phyloP scores from a whole-genome alignment of 2,329 filamentous ascomycete species.

The Sclerotinia nivalis region DNA sequence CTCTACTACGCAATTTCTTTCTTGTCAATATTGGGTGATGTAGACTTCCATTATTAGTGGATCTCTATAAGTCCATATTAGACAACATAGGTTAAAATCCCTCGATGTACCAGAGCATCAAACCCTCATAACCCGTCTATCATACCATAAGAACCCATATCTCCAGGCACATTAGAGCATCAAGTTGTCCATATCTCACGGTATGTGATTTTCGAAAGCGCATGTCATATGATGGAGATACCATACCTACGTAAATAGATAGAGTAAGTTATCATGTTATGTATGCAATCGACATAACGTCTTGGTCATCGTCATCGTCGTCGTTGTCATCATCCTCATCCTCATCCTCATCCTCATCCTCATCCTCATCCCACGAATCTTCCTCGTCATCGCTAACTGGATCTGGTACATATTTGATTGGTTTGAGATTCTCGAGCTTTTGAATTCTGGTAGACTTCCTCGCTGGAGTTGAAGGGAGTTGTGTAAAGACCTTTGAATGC shows the following conservation, averaged over 20 bases:
- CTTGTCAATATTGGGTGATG: background rate
- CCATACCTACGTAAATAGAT: background rate
- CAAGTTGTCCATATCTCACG: background rate
- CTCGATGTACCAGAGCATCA: constrained; percentile 1
- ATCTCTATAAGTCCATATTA: background rate
- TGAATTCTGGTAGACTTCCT: constrained; percentile 14
- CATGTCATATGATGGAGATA: background rate
- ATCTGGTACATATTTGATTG: constrained; percentile 15
- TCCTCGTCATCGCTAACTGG: constrained; percentile 14
- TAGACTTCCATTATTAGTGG: background rate
- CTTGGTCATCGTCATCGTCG: too few relatives aligned
- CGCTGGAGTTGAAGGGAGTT: background rate
- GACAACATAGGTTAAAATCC: background rate
- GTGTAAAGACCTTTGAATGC: background rate
- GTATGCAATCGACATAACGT: background rate
- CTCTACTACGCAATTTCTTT: background rate
- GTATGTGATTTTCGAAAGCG: background rate
- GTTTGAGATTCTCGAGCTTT: constrained; percentile 7
- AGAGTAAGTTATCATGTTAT: background rate
- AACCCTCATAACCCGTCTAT: background rate
- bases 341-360: background rate
- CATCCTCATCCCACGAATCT: background rate
- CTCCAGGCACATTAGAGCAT: background rate
- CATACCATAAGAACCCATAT: background rate
- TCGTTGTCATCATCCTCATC: background rate